These are phyloP conservation scores for Viscum album DNA, from an alignment of 177 flowering plant species.

Conservation along the genomic window DNA sequence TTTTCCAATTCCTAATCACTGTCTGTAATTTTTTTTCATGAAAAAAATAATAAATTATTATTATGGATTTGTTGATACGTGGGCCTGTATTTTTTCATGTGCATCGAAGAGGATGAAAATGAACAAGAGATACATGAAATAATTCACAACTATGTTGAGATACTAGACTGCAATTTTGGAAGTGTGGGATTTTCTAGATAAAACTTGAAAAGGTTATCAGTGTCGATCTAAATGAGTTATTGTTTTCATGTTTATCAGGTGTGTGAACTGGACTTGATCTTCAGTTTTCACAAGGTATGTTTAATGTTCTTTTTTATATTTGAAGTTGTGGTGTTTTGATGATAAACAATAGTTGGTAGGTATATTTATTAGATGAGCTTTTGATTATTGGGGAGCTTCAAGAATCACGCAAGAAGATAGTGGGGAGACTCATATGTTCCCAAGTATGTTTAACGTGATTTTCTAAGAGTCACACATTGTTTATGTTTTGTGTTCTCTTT, in stretches of 20 bases:
- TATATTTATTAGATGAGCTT: too few species aligned
- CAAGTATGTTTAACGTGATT: too few species aligned
- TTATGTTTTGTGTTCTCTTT: too few species aligned
- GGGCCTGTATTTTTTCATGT: slow-evolving; percentile 69
- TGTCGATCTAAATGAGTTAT: background rate
- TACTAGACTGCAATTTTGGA: slow-evolving; percentile 64
- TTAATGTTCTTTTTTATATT: too few species aligned
- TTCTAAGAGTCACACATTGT: too few species aligned
- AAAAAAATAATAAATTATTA: background rate
- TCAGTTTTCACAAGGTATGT: slow-evolving; percentile 65
- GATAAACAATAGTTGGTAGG: too few species aligned
- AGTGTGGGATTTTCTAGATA: slow-evolving; percentile 45
- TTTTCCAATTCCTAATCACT: too few species aligned
- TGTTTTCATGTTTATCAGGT: slow-evolving; percentile 30
- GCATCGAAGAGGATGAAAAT: slow-evolving; percentile 57
- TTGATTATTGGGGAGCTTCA: too few species aligned
- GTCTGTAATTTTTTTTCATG: background rate
- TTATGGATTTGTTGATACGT: slow-evolving; percentile 39
- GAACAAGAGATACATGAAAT: slow-evolving; percentile 58
- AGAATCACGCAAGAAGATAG: too few species aligned
- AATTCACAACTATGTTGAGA: slow-evolving; percentile 60
- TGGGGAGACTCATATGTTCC: too few species aligned
- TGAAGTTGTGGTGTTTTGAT: too few species aligned
- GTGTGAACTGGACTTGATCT: slow-evolving; percentile 66
- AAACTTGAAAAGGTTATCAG: background rate